Evolutionary conservation across 2,329 filamentous ascomycete genomes (phyloP), one percentile per base, ranked within the genome.

Genomic region (Pseudogymnoascus sp.): DNA sequence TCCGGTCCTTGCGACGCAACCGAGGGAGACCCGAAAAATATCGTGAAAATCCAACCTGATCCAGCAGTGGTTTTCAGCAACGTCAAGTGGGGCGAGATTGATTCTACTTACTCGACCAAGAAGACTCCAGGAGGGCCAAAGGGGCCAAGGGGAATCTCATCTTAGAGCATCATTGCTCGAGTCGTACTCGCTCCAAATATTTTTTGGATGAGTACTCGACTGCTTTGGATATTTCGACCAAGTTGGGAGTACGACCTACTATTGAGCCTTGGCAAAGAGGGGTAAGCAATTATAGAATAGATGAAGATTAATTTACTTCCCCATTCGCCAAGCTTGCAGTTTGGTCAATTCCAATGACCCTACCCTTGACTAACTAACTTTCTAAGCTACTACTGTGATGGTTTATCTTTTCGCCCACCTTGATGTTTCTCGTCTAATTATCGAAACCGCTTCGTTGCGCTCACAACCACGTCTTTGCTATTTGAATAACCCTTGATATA

Each of bases 41-140:
- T 86, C 62, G 64, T 76, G 61, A 71, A 74, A 55, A 70, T 80
- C 12, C 73, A 80, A 67, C 78, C 80, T 0, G 74, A 75, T 58
- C 79, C 83, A 0, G 75, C 75, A 12, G 80, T 86, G 3, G 78
- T 74, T 1, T 86, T 83, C 68, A 80, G 78, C 64, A 80, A 84
- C 67, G 80, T 86, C 67, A 79, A 78, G 68, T 83, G 82, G 77
- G 84, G 84, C n/a, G 82, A 86, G 66, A 81, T 86, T 67, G 82
- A 79, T 4, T 82, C 80, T 16, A 86, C 80, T 0, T 81, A 75
- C 60, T 64, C 63, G 16, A 11, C 16, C 60, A 28, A 2, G 0
- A 60, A 38, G 55, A 16, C 16, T 38, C 55, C 30, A 5, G 25
- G 25, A 52, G 45, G 25, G n/a, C 49, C 49, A 19, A 25, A 25